These are phyloP conservation scores for Scheffersomyces segobiensis DNA, from an alignment of 1,139 yeast genomes.

Conservation along the genomic window DNA sequence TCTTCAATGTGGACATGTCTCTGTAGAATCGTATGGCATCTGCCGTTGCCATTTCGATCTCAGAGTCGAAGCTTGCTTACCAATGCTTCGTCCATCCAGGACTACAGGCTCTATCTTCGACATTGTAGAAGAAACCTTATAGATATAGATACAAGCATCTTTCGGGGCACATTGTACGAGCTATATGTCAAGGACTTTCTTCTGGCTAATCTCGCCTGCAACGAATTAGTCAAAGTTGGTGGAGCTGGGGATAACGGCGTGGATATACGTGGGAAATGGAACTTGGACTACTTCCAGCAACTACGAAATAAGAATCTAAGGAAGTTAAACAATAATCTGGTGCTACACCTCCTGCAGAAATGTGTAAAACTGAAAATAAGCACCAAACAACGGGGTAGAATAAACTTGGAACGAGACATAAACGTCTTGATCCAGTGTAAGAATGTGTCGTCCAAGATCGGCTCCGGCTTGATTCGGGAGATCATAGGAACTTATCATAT, in stretches of 20 bases:
- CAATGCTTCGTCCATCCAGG: conserved; percentile 13
- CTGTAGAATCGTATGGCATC: background rate
- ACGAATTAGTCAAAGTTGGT: conserved; percentile 47
- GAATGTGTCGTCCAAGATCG: conserved; percentile 43
- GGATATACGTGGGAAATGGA: conserved; percentile 67
- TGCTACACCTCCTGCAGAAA: background rate
- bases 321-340: background rate
- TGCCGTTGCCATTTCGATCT: background rate
- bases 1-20: background rate
- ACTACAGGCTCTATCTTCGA: conserved; percentile 29
- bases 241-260: conserved; percentile 76
- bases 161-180: conserved; percentile 73
- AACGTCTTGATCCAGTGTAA: conserved; percentile 61
- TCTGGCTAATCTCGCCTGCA: conserved; percentile 40
- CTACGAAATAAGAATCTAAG: background rate
- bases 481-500: conserved; percentile 55
- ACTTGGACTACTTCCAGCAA: conserved; percentile 31
- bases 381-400: conserved; percentile 3
- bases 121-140: conserved; percentile 26
- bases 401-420: conserved; percentile 28
- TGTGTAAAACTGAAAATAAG: conserved; percentile 1
- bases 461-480: conserved; percentile 57
- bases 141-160: conserved; percentile 44
- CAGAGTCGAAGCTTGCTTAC: background rate
- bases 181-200: conserved; percentile 52